phyloP scores from a whole-genome alignment of 2,329 filamentous ascomycete genomes.

The Clarireedia hainanense region DNA sequence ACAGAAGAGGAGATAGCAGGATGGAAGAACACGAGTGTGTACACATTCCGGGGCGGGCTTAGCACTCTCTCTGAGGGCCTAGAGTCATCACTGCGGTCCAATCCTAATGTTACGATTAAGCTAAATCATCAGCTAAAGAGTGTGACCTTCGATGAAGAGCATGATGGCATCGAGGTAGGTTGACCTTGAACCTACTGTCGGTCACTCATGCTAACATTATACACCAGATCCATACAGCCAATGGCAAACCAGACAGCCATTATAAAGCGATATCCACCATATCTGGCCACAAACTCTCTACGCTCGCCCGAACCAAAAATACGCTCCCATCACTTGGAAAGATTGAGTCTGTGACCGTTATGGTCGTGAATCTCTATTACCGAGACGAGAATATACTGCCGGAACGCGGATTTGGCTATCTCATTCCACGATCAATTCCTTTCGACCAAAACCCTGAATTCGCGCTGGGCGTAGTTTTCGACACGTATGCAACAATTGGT shows the following conservation, averaged over 20 bases:
- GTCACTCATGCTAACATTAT: not conserved
- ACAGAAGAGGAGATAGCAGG: not conserved
- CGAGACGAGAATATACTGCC: constrained; percentile 51
- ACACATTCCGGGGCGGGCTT: constrained; percentile 53
- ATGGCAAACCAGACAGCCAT: constrained; percentile 29
- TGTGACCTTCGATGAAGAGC: constrained; percentile 34
- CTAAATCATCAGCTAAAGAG: constrained; percentile 39
- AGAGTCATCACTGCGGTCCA: constrained; percentile 38
- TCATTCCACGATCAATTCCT: constrained; percentile 70
- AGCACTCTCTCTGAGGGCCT: constrained; percentile 50
- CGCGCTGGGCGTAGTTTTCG: constrained; percentile 87
- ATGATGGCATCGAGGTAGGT: constrained; percentile 37
- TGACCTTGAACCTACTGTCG: constrained; percentile 3
- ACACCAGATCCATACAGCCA: constrained; percentile 28
- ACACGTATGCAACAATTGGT: constrained; percentile 45
- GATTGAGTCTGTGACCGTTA: constrained; percentile 68
- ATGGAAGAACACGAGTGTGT: constrained; percentile 27
- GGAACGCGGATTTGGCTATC: constrained; percentile 78
- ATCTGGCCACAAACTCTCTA: constrained; percentile 19
- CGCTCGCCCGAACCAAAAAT: constrained; percentile 10
- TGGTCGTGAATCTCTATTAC: constrained; percentile 90
- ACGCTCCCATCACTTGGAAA: constrained; percentile 41
- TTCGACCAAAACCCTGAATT: constrained; percentile 70
- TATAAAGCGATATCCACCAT: constrained; percentile 61
- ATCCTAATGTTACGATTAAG: constrained; percentile 53